Evolutionary conservation across 2,329 filamentous ascomycete genomes (phyloP), one percentile per base, ranked within the genome.

Genomic region (Coleophoma crateriformis): DNA sequence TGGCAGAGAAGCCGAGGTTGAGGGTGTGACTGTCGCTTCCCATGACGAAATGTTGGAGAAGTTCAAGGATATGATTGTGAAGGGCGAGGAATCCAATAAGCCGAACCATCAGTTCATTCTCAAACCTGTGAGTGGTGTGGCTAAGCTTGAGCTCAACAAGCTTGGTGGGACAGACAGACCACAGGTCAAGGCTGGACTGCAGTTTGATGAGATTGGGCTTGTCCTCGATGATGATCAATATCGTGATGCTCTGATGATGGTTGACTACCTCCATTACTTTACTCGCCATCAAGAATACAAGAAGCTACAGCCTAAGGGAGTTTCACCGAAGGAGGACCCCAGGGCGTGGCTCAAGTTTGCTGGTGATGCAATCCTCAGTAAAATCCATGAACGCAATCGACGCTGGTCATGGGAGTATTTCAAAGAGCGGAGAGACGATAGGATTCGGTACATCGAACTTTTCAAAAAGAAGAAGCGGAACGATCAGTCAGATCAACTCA

Each of bases 211-310:
- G 64, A 91, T 99, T 51, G 94, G 95, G 46, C 85, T 99, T 55
- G 88, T 97, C n/a, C 78, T 99, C 33, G 95, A 99, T 59, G 92
- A 99, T 57, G 83, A 96, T 57, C 94, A 99, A 66, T 99, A 99
- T 65, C 87, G 95, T 32, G 94, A 99, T 70, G 90, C 87, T 5
- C 72, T 99, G 51, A 99, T 99, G 94, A 88, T 99, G 74, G 88
- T 97, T 2, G 94, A 99, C 65, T 76, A 97, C 3, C 99, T 99
- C 73, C 94, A 99, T 68, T 97, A 96, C 70, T 99, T 97, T 67
- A 88, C 96, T 59, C 85, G 92, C 33, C 94, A 99, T 58, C 94
- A 97, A 67, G 92, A 99, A 66, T 96, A 97, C 73, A 95, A 95
- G 65, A 92, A 87, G 60, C 76, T 90, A 51, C 90, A 96, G 61